Base-by-base conservation (phyloP, 768 basidiomycete genomes). In the Agrocybe chaxingu region DNA sequence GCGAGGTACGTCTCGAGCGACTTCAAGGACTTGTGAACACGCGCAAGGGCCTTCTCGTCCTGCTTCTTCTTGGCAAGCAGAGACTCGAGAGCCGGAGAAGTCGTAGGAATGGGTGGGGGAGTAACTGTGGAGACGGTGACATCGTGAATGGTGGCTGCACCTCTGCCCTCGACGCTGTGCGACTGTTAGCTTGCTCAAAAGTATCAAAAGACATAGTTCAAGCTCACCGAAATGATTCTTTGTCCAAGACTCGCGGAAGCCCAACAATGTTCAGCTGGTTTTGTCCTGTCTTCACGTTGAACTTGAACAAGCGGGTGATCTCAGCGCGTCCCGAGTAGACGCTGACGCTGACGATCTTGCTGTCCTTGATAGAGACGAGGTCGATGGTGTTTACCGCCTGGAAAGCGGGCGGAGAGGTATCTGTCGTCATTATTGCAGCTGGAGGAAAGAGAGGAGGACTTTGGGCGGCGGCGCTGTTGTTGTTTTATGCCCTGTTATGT, bases 111-210 rank as follows among this genome's bases (percentile, higher is more conserved):
- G 4, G 60, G 42, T 2, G 62, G 53, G 11, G 43, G 53, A 8
- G 62, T 49, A 11, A 56, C 48, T 1, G 36, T 45, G 2, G 69
- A 68, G 32, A 74, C 51, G 11, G 69, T 66, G 1, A 77, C 74
- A 50, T 77, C 75, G 42, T 77, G 74, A 38, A 78, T 77, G 0
- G 71, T 75, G 4, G 73, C 75, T 36, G 62, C 55, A n/a, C 75
- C 73, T 13, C 66, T 57, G 8, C 75, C 76, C 62, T 77, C 73
- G 3, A 76, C 75, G 49, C 76, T 77, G 48, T 4, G 51, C 5
- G 24, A 42, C 50, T 24, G 24, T 24, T 24, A 9, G 45, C 45
- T 13, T 42, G 29, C 35, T 38, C 39, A n/a, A 16, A 35, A 29
- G 40, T 18, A 13, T 37, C 8, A 24, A 13, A 6, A 40, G 8